Evolutionary conservation across 2,329 filamentous ascomycete genomes (phyloP), one percentile per base, ranked within the genome.

Genomic region (Curvularia lunata): DNA sequence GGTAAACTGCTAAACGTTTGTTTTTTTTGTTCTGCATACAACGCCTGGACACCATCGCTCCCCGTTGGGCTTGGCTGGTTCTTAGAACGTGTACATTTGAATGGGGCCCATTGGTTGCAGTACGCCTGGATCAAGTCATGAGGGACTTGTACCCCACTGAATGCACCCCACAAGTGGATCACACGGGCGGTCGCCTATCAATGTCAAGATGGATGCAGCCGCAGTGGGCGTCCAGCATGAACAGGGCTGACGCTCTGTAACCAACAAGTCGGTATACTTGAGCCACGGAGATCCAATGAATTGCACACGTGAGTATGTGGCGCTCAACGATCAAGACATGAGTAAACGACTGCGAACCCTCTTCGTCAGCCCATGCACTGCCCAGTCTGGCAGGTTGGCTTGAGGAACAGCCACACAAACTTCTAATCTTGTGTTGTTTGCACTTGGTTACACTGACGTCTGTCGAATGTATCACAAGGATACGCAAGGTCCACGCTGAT

Each of bases 251-350:
- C 46, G 10, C 45, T 55, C 43, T 23, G 12, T 25, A 60, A 32
- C 65, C 62, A 63, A 64, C 58, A 37, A 37, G n/a, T 18, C 23
- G 43, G 28, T 28, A 59, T 51, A 65, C 59, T 59, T 62, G 65
- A 65, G 51, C 27, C 42, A 18, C 8, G 28, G 41, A 32, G 10
- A 56, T n/a, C 61, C 59, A 64, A 64, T 63, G 21, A 50, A 62
- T 23, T 16, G 23, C n/a, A 62, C 66, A 68, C 64, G 63, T 66
- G 68, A 63, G 62, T 50, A 9, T 12, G 30, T 25, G 28, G 28
- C 41, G 32, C 13, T 57, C 58, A 55, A 56, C n/a, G 46, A 19
- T 16, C 38, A 8, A 9, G 25, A 52, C 54, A 59, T 38, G 23
- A 25, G 25, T 37, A 18, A 37, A 47, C 49, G 30, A 41, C n/a